Evolutionary conservation across 495 filamentous ascomycete genomes (phyloP).

Genomic region (Trichodelitschia bisporula): DNA sequence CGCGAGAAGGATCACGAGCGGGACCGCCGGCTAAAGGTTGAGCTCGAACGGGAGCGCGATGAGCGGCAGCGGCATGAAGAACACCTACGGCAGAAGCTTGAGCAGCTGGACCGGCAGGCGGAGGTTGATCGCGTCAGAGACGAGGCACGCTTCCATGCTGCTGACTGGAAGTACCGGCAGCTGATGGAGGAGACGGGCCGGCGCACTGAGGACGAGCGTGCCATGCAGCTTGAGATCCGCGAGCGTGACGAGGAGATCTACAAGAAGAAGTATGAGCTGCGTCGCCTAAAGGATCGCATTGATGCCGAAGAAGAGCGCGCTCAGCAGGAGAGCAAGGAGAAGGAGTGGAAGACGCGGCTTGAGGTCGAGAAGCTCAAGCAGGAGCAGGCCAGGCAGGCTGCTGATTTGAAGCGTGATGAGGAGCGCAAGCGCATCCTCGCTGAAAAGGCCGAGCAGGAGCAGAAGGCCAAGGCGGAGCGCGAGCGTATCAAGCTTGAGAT

Average conservation of each 20-base stretch:
- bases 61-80: constrained; percentile 8
- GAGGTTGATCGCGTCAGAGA: constrained; percentile 9
- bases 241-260: constrained; percentile 8
- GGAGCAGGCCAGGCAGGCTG: no score
- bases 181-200: constrained; percentile 9
- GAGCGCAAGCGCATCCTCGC: constrained; percentile 2
- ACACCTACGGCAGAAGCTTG: constrained; percentile 4
- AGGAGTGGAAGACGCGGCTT: constrained; percentile 3
- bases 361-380: constrained; percentile 4
- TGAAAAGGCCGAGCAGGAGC: constrained; percentile 5
- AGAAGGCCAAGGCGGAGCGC: no score
- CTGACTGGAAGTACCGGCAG: no score
- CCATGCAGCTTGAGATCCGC: no score
- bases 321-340: constrained; percentile 6
- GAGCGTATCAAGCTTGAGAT: no score
- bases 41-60: no score
- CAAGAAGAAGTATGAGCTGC: constrained; percentile 7
- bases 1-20: no score
- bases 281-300: constrained; percentile 5
- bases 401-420: no score
- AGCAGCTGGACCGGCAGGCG: constrained; percentile 7
- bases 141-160: no score
- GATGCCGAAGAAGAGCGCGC: constrained; percentile 6
- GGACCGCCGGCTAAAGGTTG: no score
- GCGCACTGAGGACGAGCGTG: constrained; percentile 16